A percentile compares a stretch with the other conserved stretches of the same genome.
Conservation (phyloP, 345 rosid genomes). For the Linum usitatissimum region DNA sequence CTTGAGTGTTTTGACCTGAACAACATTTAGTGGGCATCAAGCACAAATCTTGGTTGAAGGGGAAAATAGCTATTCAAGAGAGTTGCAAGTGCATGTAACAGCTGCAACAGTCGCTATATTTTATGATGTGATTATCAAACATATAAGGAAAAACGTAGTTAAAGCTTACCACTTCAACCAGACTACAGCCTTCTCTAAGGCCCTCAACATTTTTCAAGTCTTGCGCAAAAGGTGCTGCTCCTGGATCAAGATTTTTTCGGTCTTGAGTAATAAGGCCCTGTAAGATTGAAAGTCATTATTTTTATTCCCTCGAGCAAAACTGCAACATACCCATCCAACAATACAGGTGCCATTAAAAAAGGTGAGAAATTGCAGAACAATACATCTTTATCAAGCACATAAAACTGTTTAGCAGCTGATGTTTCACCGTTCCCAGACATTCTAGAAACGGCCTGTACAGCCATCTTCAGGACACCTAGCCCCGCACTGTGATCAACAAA, state of each 20-base stretch:
- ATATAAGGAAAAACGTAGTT: background rate
- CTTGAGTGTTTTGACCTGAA: conserved; percentile 74
- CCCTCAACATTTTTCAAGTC: conserved; percentile 48
- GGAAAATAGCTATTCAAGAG: background rate
- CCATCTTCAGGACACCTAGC: conserved; percentile 86
- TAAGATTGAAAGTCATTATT: conserved; percentile 11
- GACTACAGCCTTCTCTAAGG: conserved; percentile 73
- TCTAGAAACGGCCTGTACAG: conserved; percentile 62
- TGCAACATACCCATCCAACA: conserved; percentile 2
- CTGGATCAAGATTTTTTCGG: conserved; percentile 78
- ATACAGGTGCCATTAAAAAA: conserved; percentile 3
- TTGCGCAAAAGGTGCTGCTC: conserved; percentile 78
- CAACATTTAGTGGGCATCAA: conserved; percentile 13
- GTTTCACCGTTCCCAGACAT: conserved; percentile 58
- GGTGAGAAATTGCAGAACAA: conserved; percentile 14
- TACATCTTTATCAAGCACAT: conserved; percentile 87
- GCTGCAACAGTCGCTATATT: background rate
- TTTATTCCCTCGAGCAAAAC: background rate
- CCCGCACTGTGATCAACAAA: conserved; percentile 64
- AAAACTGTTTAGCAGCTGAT: conserved; percentile 46
- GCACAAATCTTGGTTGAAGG: conserved; percentile 1
- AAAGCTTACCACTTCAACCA: conserved; percentile 72
- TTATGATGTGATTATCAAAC: background rate
- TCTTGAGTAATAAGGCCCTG: conserved; percentile 94
- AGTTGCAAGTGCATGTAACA: background rate